Percentiles rank a stretch among this genome's conserved stretches.
phyloP scores from a whole-genome alignment of 2,329 filamentous ascomycete species.

The Raffaelea arxii region DNA sequence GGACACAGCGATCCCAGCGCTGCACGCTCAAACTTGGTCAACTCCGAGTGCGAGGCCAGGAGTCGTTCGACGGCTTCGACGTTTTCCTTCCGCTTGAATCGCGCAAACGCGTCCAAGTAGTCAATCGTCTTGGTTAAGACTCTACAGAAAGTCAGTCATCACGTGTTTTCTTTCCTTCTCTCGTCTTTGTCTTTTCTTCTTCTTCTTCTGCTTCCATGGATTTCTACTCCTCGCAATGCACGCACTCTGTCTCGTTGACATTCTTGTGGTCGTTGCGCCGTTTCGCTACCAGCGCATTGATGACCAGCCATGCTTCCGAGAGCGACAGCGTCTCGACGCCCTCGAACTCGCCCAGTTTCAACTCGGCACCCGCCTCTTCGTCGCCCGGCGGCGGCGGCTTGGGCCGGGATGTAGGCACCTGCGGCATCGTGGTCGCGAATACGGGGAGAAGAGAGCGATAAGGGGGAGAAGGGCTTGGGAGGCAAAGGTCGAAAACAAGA shows the following conservation, averaged over 20 bases:
- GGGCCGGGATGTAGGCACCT: constrained; percentile 48
- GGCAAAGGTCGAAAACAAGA: neutral
- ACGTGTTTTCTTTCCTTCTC: neutral
- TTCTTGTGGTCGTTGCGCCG: constrained; percentile 71
- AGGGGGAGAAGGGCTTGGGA: neutral
- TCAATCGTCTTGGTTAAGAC: constrained; percentile 81
- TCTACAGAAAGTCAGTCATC: constrained; percentile 24
- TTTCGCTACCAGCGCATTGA: constrained; percentile 79
- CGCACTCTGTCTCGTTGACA: constrained; percentile 72
- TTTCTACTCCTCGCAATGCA: neutral
- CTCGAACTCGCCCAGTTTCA: constrained; percentile 89
- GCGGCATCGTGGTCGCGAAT: constrained; percentile 26
- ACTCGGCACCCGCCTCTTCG: constrained; percentile 72
- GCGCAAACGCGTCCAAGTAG: constrained; percentile 88
- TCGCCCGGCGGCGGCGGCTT: constrained; percentile 65
- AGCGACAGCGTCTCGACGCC: constrained; percentile 85
- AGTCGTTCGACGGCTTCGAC: constrained; percentile 89
- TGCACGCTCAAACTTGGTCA: constrained; percentile 88
- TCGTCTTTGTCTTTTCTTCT: neutral
- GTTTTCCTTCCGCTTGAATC: constrained; percentile 92
- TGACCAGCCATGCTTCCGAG: constrained; percentile 83
- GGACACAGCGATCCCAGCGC: constrained; percentile 89
- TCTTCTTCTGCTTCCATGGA: neutral
- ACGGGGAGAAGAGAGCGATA: neutral
- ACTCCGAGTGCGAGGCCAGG: constrained; percentile 65